phyloP scores from a whole-genome alignment of 371 early-diverging fungal species.

The Lichtheimia ornata region DNA sequence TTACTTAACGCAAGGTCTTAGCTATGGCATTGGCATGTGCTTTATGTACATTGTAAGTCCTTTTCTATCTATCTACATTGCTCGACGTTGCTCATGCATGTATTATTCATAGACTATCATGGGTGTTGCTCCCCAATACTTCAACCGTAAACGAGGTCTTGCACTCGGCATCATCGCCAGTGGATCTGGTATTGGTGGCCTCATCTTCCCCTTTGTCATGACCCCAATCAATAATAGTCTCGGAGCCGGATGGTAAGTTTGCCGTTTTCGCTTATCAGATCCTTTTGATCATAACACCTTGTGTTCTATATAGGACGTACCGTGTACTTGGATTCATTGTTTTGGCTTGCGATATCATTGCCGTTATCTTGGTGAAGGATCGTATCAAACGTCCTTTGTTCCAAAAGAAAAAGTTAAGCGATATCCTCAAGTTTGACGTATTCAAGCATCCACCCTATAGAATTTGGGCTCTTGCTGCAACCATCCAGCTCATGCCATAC shows the following conservation, averaged over 20 bases:
- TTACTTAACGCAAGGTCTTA: conserved; percentile 59
- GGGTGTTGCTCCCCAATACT: conserved; percentile 66
- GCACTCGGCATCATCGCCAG: conserved; percentile 70
- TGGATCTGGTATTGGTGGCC: conserved; percentile 76
- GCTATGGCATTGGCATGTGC: conserved; percentile 13
- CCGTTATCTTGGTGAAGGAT: conserved; percentile 12
- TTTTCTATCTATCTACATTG: too few species aligned
- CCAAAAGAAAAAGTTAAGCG: conserved; percentile 9
- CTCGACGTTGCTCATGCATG: too few species aligned
- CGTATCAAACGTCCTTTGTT: conserved; percentile 3
- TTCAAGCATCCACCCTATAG: conserved; percentile 12
- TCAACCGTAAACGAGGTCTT: conserved; percentile 57
- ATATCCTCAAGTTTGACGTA: conserved; percentile 17
- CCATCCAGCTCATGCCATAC: conserved; percentile 36
- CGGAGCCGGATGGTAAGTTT: conserved; percentile 24
- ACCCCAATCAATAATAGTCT: conserved; percentile 55
- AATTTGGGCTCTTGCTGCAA: conserved; percentile 35
- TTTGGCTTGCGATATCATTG: conserved; percentile 16
- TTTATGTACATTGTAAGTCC: conserved; percentile 11
- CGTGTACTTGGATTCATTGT: conserved; percentile 21
- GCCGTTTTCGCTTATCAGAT: too few species aligned
- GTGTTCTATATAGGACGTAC: conserved; percentile 29
- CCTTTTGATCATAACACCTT: not conserved
- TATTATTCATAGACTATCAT: conserved; percentile 23
- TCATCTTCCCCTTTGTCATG: conserved; percentile 62